A percentile compares a stretch with the other conserved stretches of the same genome.
Conservation (phyloP, 495 filamentous ascomycete genomes). For the Talaromyces wortmannii region DNA sequence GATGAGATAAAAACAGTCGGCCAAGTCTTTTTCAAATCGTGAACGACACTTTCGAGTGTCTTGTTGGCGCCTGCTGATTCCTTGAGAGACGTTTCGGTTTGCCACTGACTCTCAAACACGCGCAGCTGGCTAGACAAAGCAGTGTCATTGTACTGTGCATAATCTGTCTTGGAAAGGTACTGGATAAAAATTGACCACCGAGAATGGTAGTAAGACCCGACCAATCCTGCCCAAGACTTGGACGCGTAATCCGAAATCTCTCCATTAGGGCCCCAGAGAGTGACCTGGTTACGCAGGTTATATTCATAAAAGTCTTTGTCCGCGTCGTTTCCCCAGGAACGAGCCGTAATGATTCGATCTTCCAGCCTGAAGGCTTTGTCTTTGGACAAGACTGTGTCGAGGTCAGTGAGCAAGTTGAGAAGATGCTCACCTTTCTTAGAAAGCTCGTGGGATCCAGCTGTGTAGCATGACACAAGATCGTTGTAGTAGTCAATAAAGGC, state of each 20-base stretch:
- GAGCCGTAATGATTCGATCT: conserved; percentile 32
- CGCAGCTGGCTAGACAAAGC: conserved; percentile 16
- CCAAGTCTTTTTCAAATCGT: too few species aligned
- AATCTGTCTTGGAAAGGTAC: conserved; percentile 27
- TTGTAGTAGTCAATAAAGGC: conserved; percentile 33
- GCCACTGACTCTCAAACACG: conserved; percentile 33
- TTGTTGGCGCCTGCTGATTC: too few species aligned
- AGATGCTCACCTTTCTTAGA: conserved; percentile 17
- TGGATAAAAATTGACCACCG: conserved; percentile 41
- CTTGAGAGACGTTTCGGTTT: background rate
- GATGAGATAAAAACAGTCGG: too few species aligned
- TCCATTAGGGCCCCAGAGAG: conserved; percentile 45
- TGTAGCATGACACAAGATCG: conserved; percentile 27
- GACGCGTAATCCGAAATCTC: conserved; percentile 44
- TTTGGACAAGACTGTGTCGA: conserved; percentile 39
- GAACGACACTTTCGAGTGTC: too few species aligned
- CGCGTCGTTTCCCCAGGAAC: conserved; percentile 19
- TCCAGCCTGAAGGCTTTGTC: conserved; percentile 35
- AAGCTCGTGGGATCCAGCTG: conserved; percentile 11
- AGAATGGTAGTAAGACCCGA: conserved; percentile 37
- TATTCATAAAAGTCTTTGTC: conserved; percentile 36
- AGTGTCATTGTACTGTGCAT: conserved; percentile 21
- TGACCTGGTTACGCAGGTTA: conserved; percentile 46
- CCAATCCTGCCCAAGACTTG: conserved; percentile 41
- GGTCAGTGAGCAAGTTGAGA: conserved; percentile 22